Conservation (phyloP, 768 basidiomycete species). For the Lactarius hengduanensis region DNA sequence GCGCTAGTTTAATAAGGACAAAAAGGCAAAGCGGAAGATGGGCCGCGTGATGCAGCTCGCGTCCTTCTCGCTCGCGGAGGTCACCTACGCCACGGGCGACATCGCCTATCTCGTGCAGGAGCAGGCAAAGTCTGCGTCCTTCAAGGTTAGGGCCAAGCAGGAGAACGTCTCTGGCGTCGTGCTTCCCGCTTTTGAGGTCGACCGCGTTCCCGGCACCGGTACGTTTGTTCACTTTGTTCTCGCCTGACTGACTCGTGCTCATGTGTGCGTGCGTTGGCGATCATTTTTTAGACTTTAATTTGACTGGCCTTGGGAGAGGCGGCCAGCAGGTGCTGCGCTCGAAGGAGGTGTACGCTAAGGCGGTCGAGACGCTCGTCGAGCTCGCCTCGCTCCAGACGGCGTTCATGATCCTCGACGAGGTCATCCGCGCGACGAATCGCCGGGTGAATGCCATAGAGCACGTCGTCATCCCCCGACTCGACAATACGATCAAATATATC, state of each 20-base stretch:
- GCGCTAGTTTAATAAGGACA: too few species aligned
- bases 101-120: constrained; percentile 98
- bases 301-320: constrained; percentile 94
- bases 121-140: constrained; percentile 86
- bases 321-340: constrained; percentile 93
- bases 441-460: constrained; percentile 99
- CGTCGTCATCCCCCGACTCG: constrained; percentile 90
- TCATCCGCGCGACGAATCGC: constrained; percentile 98
- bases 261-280: not conserved
- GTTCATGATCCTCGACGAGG: constrained; percentile 97
- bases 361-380: constrained; percentile 95
- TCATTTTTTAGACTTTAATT: constrained; percentile 73
- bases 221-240: constrained; percentile 19
- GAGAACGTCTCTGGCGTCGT: constrained; percentile 99
- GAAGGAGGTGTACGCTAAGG: constrained; percentile 98
- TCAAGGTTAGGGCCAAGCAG: constrained; percentile 91
- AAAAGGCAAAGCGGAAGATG: constrained; percentile 97
- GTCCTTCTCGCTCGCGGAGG: constrained; percentile 98
- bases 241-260: not conserved
- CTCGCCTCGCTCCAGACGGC: constrained; percentile 96
- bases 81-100: constrained; percentile 96
- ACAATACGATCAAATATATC: constrained; percentile 98
- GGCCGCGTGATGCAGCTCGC: constrained; percentile 98
- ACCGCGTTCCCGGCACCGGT: constrained; percentile 85
- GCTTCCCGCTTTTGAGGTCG: constrained; percentile 91